Evolutionary conservation across 73 alveolate species (phyloP), one percentile per base, ranked within the genome.

Genomic region (Chromera velia): DNA sequence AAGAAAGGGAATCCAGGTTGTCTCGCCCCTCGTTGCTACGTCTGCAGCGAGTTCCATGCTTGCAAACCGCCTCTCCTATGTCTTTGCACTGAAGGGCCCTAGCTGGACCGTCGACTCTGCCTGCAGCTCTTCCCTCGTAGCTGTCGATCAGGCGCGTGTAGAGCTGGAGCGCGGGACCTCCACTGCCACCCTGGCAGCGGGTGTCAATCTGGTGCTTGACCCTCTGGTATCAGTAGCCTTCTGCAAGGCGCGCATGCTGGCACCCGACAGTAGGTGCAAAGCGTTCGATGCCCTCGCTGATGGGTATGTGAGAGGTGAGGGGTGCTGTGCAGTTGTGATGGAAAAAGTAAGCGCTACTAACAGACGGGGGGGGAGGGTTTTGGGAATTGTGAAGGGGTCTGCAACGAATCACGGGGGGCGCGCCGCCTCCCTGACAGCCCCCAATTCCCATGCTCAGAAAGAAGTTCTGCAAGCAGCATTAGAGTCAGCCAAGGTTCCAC

Each of bases 301-400:
- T 31, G 81, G 81, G 17, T 74, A 74, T n/a, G 81, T 47, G n/a
- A 63, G 81, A 0, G 81, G 81, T 7, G 81, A 74, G 31, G 81
- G 81, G 0, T 48, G 81, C 33, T 71, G 73, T 13, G 72, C 18
- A 27, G 33, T 49, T 4, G 28, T 74, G 0, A n/a, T 74, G 22
- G 13, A 40, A 13, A 13, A 4, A 13, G 55, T 13, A 40, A 13
- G 22, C 55, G 55, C 4, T 13, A 40, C 22, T 40, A 13, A 28
- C 0, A 40, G 55, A 7, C 22, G 13, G 55, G 55, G 55, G 13
- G 55, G 4, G 30, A 55, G 28, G 70, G 70, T 29, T 1, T 55
- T 55, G 70, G 70, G 31, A 17, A 6, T 1, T 17, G n/a, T 55
- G 7, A 24, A 29, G 4, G 70, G 70, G 28, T 17, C 30, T 1